Conservation (phyloP, 108 stramenopile genomes). For the Pelagomonas calceolata region DNA sequence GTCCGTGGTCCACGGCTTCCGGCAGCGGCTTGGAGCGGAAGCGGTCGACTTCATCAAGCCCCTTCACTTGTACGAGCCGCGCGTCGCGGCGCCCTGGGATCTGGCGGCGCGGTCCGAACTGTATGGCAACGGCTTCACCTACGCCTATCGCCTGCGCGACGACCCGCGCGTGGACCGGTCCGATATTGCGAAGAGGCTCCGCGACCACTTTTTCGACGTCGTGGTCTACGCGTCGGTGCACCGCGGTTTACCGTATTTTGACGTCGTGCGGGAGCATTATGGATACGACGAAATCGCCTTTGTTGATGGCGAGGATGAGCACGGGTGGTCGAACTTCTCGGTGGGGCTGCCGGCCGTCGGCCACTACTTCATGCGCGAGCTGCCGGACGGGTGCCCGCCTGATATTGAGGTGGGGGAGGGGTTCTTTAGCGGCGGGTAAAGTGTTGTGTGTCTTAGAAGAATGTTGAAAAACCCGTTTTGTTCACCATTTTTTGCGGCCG, state of each 20-base stretch:
- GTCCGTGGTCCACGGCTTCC: background rate
- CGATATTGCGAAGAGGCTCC: background rate
- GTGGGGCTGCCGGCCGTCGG: background rate
- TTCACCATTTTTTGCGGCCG: no score
- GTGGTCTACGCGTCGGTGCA: background rate
- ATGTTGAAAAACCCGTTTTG: no score
- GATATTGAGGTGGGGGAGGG: no score
- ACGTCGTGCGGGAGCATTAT: no score
- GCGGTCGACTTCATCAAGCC: background rate
- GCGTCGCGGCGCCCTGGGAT: no score
- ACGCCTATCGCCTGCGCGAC: background rate
- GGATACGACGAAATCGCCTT: background rate
- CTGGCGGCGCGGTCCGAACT: background rate
- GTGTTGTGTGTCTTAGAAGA: no score
- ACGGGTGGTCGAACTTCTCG: background rate
- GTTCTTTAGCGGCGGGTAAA: no score
- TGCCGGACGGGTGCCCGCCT: background rate
- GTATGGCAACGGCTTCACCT: conserved; percentile 5
- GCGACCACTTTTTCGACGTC: background rate
- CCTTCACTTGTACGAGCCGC: background rate
- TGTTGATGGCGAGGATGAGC: background rate
- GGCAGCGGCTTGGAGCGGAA: background rate
- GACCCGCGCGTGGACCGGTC: background rate
- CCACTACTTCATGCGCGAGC: background rate
- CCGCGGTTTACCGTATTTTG: background rate